Base-by-base conservation (phyloP, 2,329 filamentous ascomycete genomes). In the Colletotrichum zoysiae region DNA sequence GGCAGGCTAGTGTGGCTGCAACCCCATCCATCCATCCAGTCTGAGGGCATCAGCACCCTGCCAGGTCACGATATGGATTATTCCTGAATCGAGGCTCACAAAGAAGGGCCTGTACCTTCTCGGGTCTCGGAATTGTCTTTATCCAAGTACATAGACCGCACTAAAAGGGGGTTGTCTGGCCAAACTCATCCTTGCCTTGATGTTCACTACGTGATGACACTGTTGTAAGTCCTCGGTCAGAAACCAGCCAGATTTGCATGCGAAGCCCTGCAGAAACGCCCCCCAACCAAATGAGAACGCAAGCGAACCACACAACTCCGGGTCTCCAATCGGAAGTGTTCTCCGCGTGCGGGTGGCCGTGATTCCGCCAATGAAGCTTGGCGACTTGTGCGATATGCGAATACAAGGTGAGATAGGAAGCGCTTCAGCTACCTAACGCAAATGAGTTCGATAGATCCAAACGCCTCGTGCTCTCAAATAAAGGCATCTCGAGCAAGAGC, bases 351-450 rank as follows among this genome's bases (percentile, higher is more conserved):
- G 53, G 69, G 23, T 16, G 53, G 30, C 35, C 16, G 11, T 11
- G 65, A 30, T 71, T 64, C 69, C 59, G 53, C 65, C 59, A 60
- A 70, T 62, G 16, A 58, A 42, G 55, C 48, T 16, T 16, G 26
- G 30, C 58, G 30, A n/a, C 8, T 48, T 59, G 23, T 12, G 26
- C 20, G 58, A 23, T 23, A 26, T 18, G 12, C 56, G 14, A 38
- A n/a, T 7, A 26, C 2, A 7, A 30, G 26, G 33, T 18, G 26
- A 44, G 44, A 18, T 14, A 14, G 20, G 18, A 7, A 38, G 3
- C 18, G 33, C 8, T 12, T 3, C 18, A 33, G 2, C 30, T 14
- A 3, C 1, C 20, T 11, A 8, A 33, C 5, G 48, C 11, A 26
- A 44, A 2, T 14, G 23, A 35, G 12, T 11, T 16, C 53, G 8